Conservation (phyloP, 139 green algal species). For the Chlorella sp. region DNA sequence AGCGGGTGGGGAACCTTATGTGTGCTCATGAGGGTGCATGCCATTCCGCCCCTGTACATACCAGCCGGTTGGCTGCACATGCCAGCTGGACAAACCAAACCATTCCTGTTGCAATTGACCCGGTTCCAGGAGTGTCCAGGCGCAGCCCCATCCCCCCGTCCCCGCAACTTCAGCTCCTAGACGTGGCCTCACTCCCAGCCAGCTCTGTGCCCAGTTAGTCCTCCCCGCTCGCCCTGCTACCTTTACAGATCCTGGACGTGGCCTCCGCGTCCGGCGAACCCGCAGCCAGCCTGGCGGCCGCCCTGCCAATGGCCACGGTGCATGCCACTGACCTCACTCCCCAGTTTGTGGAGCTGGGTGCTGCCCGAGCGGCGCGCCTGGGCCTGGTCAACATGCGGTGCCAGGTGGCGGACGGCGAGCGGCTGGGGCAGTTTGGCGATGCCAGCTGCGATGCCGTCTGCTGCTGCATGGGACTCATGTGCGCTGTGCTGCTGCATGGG, state of each 20-base stretch:
- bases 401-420: constrained; percentile 3
- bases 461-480: constrained; percentile 19
- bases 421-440: neutral
- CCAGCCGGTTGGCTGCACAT: too few species aligned
- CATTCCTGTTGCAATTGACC: too few species aligned
- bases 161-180: too few species aligned
- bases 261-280: neutral
- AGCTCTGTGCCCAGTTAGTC: too few species aligned
- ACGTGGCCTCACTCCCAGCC: too few species aligned
- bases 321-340: neutral
- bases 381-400: neutral
- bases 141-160: too few species aligned
- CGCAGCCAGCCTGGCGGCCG: neutral
- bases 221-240: too few species aligned
- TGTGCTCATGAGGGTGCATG: too few species aligned
- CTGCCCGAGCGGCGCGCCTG: neutral
- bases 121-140: too few species aligned
- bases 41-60: too few species aligned
- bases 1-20: too few species aligned
- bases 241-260: neutral
- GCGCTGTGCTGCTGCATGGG: neutral
- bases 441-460: constrained; percentile 13
- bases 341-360: neutral
- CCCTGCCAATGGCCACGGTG: neutral
- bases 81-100: too few species aligned